Conservation (phyloP, 805 yeast genomes). For the Grigorovia transvaalensis region DNA sequence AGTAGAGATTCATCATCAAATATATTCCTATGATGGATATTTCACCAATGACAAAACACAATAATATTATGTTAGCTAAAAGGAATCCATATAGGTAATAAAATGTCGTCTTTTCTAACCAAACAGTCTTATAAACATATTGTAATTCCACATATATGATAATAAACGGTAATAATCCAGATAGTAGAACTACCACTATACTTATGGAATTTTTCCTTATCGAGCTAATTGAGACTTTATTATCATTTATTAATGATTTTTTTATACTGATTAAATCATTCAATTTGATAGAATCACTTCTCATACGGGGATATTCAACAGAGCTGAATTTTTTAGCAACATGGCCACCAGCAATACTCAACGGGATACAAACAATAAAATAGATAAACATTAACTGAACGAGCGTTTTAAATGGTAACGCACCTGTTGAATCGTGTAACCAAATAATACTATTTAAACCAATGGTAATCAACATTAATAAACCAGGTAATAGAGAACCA, state of each 20-base stretch:
- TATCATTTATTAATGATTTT: background rate
- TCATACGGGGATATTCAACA: constrained; percentile 1
- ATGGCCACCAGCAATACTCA: constrained; percentile 62
- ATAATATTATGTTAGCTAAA: constrained; percentile 46
- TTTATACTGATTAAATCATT: background rate
- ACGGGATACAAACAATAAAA: constrained; percentile 59
- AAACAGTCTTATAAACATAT: constrained; percentile 62
- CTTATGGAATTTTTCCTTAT: constrained; percentile 4
- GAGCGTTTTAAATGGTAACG: constrained; percentile 71
- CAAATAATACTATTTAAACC: constrained; percentile 60
- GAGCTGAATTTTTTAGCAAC: constrained; percentile 7
- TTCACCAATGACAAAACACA: constrained; percentile 57
- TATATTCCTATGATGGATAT: constrained; percentile 62
- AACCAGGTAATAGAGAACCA: constrained; percentile 40
- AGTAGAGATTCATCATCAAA: constrained; percentile 35
- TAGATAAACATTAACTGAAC: constrained; percentile 49
- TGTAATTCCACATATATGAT: constrained; percentile 71
- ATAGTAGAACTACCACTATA: constrained; percentile 1
- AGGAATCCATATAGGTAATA: constrained; percentile 76
- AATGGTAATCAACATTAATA: constrained; percentile 40
- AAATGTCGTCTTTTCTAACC: constrained; percentile 71
- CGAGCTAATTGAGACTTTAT: background rate
- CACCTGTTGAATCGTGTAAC: constrained; percentile 64
- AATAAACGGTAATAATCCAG: constrained; percentile 71
- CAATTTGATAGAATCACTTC: constrained; percentile 3